These are phyloP conservation scores for Metschnikowia dekortorum DNA, from an alignment of 805 yeast genomes.

Conservation along the genomic window DNA sequence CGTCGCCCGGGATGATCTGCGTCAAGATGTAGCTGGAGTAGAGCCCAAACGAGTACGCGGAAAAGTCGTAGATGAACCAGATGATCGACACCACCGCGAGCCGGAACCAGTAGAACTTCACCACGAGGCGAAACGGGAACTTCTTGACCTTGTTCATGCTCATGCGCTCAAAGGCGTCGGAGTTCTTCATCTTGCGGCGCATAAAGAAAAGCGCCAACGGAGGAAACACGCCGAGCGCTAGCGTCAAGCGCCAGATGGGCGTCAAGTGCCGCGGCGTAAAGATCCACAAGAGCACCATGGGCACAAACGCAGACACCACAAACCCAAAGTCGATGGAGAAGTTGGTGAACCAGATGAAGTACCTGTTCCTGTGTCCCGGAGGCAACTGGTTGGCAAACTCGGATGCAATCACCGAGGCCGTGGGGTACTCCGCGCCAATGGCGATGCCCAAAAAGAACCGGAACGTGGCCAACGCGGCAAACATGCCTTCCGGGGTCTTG, in stretches of 20 bases:
- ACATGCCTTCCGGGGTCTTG: constrained; percentile 64
- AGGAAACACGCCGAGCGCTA: constrained; percentile 87
- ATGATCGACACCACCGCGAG: constrained; percentile 63
- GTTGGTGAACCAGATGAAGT: constrained; percentile 86
- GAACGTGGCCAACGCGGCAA: constrained; percentile 78
- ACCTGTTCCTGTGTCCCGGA: constrained; percentile 82
- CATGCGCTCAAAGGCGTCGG: constrained; percentile 64
- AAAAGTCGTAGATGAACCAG: constrained; percentile 92
- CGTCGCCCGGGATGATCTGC: constrained; percentile 52
- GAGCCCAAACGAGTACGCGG: constrained; percentile 81
- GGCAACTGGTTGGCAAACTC: constrained; percentile 80
- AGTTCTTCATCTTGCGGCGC: constrained; percentile 72
- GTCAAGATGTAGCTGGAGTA: constrained; percentile 71
- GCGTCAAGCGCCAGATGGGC: constrained; percentile 87
- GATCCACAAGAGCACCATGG: constrained; percentile 82
- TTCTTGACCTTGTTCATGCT: constrained; percentile 55
- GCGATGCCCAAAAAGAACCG: constrained; percentile 87
- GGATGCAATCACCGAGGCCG: constrained; percentile 89
- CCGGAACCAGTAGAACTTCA: constrained; percentile 85
- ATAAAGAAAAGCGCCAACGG: constrained; percentile 74
- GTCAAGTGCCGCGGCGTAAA: constrained; percentile 65
- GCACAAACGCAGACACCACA: constrained; percentile 78
- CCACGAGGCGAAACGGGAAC: constrained; percentile 63
- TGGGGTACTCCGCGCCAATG: constrained; percentile 93
- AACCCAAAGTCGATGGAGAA: constrained; percentile 84